phyloP scores from a whole-genome alignment of 495 filamentous ascomycete species.

The Amorphotheca resinae region DNA sequence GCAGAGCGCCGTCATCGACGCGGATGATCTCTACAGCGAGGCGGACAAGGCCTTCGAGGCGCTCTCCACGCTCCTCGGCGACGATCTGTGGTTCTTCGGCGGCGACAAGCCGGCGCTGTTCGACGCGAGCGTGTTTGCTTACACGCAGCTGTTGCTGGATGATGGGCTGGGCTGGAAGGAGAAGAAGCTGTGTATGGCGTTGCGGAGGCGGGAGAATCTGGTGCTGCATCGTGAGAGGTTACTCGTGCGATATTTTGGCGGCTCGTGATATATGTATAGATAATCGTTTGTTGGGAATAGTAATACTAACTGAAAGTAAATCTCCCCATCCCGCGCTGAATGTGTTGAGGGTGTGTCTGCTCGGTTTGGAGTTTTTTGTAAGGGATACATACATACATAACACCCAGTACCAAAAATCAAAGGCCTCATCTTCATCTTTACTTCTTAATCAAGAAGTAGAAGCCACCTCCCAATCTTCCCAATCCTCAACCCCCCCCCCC shows the following conservation, averaged over 20 bases:
- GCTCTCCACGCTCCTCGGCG: slow-evolving; percentile 54
- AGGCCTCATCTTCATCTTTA: too few relatives aligned
- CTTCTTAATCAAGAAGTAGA: too few relatives aligned
- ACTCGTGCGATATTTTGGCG: slow-evolving; percentile 20
- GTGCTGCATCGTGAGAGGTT: slow-evolving; percentile 19
- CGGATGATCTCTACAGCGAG: slow-evolving; percentile 49
- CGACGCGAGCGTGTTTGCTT: slow-evolving; percentile 82
- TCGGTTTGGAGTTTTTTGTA: too few relatives aligned
- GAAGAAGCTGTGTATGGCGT: slow-evolving; percentile 14
- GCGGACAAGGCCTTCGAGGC: slow-evolving; percentile 64
- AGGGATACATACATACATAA: too few relatives aligned
- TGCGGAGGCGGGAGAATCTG: slow-evolving; percentile 18
- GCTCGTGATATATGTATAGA: too few relatives aligned
- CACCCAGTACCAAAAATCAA: too few relatives aligned
- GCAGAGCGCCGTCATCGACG: slow-evolving; percentile 45
- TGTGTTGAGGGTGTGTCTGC: too few relatives aligned
- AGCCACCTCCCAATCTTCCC: too few relatives aligned
- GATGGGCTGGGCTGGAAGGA: slow-evolving; percentile 19
- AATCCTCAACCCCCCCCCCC: too few relatives aligned
- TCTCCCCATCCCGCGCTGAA: too few relatives aligned
- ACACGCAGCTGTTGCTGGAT: slow-evolving; percentile 66
- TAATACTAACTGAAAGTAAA: too few relatives aligned
- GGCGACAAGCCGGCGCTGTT: slow-evolving; percentile 54
- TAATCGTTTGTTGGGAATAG: too few relatives aligned
- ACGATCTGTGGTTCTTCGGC: slow-evolving; percentile 56